A percentile compares a stretch with the other conserved stretches of the same genome.
Conservation (phyloP, 768 basidiomycete species). For the Cystobasidium ongulense region DNA sequence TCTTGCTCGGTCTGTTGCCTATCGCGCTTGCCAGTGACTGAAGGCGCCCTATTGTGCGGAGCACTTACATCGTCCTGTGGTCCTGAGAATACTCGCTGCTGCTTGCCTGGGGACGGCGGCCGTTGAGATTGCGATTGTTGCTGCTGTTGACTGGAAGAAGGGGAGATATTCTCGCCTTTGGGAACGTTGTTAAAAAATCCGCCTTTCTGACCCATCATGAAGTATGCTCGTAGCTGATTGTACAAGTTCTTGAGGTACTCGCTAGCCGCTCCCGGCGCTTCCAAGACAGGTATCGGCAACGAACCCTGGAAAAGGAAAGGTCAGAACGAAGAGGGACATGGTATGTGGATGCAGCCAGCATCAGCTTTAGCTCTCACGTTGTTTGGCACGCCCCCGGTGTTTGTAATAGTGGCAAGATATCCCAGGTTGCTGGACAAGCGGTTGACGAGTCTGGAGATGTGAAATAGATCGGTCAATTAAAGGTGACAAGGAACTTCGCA, state of each 20-base stretch:
- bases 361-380: neutral
- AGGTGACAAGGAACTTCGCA: neutral
- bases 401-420: slow-evolving; percentile 10
- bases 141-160: neutral
- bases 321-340: neutral
- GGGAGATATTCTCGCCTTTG: neutral
- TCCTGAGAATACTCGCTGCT: neutral
- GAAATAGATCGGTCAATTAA: neutral
- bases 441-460: neutral
- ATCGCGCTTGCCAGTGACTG: slow-evolving; percentile 27
- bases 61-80: neutral
- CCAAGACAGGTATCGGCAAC: slow-evolving; percentile 1
- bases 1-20: neutral
- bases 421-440: slow-evolving; percentile 26
- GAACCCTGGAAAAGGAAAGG: slow-evolving; percentile 1
- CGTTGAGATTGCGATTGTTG: neutral
- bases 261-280: neutral
- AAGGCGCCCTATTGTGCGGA: neutral
- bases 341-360: neutral
- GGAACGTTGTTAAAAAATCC: slow-evolving; percentile 1
- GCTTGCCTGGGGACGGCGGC: neutral
- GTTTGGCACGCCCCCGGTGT: neutral
- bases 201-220: slow-evolving; percentile 19
- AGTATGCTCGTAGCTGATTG: neutral
- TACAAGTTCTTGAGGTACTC: slow-evolving; percentile 5